Percentiles rank a stretch among this genome's conserved stretches.
Evolutionary conservation across 2,329 filamentous ascomycete species (phyloP).

Genomic region (Penicillium digitatum): DNA sequence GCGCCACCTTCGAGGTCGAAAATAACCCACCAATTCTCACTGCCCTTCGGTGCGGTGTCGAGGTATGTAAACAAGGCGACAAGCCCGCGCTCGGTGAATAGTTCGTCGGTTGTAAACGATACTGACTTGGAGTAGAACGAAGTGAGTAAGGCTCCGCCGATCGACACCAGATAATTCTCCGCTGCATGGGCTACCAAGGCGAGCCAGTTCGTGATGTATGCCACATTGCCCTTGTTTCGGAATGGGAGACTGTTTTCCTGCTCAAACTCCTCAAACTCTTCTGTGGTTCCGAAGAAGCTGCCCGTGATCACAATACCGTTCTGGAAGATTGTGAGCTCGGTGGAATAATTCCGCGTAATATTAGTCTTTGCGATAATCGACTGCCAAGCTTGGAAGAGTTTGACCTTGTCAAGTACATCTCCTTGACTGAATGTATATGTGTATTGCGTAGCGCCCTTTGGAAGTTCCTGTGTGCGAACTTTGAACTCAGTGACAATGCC

Average conservation of each 20-base stretch:
- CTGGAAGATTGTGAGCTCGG: conserved; percentile 54
- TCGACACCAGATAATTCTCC: conserved; percentile 24
- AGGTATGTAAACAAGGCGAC: conserved; percentile 54
- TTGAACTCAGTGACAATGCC: conserved; percentile 41
- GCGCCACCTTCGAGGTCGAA: conserved; percentile 62
- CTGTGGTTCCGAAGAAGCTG: conserved; percentile 58
- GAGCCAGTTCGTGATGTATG: conserved; percentile 30
- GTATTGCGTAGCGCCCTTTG: conserved; percentile 54
- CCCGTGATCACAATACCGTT: conserved; percentile 56
- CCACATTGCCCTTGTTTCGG: conserved; percentile 17
- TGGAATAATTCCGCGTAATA: conserved; percentile 57
- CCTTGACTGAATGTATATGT: conserved; percentile 53
- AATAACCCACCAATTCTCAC: conserved; percentile 58
- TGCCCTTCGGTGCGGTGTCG: conserved; percentile 49
- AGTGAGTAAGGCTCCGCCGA: conserved; percentile 41
- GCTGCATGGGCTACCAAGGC: conserved; percentile 26
- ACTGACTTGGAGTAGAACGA: conserved; percentile 59
- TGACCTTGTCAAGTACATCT: conserved; percentile 47
- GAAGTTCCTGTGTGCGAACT: conserved; percentile 36
- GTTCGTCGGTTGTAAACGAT: conserved; percentile 49
- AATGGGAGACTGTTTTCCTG: conserved; percentile 27
- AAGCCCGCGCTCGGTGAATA: conserved; percentile 47
- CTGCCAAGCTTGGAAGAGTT: conserved; percentile 57
- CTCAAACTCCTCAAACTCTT: conserved; percentile 50
- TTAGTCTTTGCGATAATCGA: conserved; percentile 51